Percentiles rank a stretch among this genome's conserved stretches.
Evolutionary conservation across 164 flowering plant genomes (phyloP).

Genomic region (Echeveria elegans): DNA sequence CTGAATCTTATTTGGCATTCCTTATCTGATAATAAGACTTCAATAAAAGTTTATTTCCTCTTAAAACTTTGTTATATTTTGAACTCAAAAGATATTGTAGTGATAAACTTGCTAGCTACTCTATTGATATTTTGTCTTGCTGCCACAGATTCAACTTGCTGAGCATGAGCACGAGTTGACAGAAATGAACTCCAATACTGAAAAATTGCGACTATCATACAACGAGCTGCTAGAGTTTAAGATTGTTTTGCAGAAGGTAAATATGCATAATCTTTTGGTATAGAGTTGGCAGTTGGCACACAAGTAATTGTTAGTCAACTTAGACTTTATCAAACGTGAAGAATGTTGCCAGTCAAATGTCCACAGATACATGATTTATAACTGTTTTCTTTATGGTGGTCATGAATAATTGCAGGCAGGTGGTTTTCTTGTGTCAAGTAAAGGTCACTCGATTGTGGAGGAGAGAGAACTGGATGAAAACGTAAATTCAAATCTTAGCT

Average conservation of each 20-base stretch:
- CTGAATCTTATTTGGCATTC: constrained; percentile 25
- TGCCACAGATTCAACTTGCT: constrained; percentile 39
- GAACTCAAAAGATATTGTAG: background rate
- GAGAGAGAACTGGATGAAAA: constrained; percentile 78
- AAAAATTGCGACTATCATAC: constrained; percentile 63
- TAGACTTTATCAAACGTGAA: background rate
- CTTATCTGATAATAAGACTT: background rate
- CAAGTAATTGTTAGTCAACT: background rate
- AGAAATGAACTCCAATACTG: constrained; percentile 88
- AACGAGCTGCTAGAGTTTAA: constrained; percentile 93
- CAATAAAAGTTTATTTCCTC: background rate
- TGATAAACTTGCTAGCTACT: background rate
- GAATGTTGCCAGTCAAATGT: background rate
- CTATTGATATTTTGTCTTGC: background rate
- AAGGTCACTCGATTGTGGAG: constrained; percentile 45
- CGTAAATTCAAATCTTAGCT: constrained; percentile 39
- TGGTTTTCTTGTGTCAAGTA: constrained; percentile 75
- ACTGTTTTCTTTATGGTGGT: constrained; percentile 13
- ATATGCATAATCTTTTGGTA: constrained; percentile 13
- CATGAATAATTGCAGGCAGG: constrained; percentile 59
- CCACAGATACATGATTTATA: background rate
- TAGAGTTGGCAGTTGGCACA: background rate
- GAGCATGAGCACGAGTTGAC: constrained; percentile 86
- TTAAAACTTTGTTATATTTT: background rate
- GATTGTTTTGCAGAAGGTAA: constrained; percentile 88